Base-by-base conservation (phyloP, 2,329 filamentous ascomycete species). In the Verticillium albo-atrum region DNA sequence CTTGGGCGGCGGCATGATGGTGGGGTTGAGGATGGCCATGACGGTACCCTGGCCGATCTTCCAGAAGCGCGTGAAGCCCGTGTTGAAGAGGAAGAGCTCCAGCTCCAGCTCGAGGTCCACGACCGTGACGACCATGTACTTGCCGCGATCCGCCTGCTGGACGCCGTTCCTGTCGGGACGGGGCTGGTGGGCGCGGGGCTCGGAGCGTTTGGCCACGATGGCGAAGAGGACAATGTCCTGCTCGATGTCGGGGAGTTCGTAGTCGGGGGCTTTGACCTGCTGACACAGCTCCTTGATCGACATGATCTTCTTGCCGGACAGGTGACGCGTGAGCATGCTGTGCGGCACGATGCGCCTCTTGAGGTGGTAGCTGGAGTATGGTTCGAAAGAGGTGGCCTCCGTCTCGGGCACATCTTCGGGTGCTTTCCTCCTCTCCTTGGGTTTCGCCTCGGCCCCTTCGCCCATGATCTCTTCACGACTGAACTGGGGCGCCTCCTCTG, bases 31-130 rank as follows among this genome's bases (percentile, higher is more conserved):
- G 27, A 99, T 90, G 5, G 94, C 95, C 59, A 99, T 81, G 1
- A 98, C 83, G 0, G 93, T 97, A n/a, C 95, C 95, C 2, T 91
- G 85, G 0, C 88, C 88, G n/a, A 98, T 79, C 70, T 96, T 96
- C 89, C 94, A 98, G 77, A 95, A 99, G 58, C 90, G 87, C 17
- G 91, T 89, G 68, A 98, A 97, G 6, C 92, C 96, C 0, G 89
- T 87, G 67, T 91, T 90, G 74, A 99, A 99, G 15, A 99, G 84
- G 67, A 92, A 98, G 50, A 98, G 82, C 64, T 98, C 93, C 14
- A 99, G 74, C 67, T 97, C 92, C 86, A 88, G 97, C 67, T 92
- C 89, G 12, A 99, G 79, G 72, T 99, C 94, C 0, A 91, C 92
- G 3, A 99, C 80, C 2, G 86, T 91, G 62, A 99, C 79, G 2